These are phyloP conservation scores for Amaranthus palmeri DNA, from an alignment of 148 eudicot genomes.

Conservation along the genomic window DNA sequence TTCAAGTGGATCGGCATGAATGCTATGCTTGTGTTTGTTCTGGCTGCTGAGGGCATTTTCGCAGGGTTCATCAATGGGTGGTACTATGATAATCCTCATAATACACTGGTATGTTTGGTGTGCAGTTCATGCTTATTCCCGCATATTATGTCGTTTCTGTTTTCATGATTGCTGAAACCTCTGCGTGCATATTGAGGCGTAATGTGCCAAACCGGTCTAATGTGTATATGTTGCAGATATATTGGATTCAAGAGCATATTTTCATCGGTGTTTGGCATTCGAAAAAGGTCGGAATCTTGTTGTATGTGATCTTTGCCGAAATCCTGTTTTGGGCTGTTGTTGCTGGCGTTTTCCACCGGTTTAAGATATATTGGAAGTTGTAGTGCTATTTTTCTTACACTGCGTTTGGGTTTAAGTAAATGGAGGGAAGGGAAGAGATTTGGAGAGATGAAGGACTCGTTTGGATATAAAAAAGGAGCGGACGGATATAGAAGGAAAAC, in stretches of 20 bases:
- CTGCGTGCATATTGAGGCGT: neutral
- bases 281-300: conserved; percentile 64
- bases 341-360: conserved; percentile 59
- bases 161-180: neutral
- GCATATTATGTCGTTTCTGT: neutral
- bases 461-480: too few species aligned
- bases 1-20: conserved; percentile 98
- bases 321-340: conserved; percentile 74
- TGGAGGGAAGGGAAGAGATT: too few species aligned
- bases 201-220: neutral
- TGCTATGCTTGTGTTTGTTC: conserved; percentile 87
- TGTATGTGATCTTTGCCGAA: conserved; percentile 83
- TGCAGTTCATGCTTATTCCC: neutral
- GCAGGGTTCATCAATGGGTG: conserved; percentile 87
- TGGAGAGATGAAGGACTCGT: too few species aligned
- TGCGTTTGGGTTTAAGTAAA: too few species aligned
- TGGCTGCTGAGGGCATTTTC: conserved; percentile 86
- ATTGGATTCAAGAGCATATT: conserved; percentile 80
- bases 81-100: conserved; percentile 67
- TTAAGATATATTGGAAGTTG: conserved; percentile 78
- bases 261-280: conserved; percentile 90
- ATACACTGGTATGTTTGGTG: conserved; percentile 53
- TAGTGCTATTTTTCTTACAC: conserved; percentile 22
- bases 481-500: too few species aligned
- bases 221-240: conserved; percentile 37